Evolutionary conservation across 2,329 filamentous ascomycete genomes (phyloP).

Genomic region (Helminthosporium solani): DNA sequence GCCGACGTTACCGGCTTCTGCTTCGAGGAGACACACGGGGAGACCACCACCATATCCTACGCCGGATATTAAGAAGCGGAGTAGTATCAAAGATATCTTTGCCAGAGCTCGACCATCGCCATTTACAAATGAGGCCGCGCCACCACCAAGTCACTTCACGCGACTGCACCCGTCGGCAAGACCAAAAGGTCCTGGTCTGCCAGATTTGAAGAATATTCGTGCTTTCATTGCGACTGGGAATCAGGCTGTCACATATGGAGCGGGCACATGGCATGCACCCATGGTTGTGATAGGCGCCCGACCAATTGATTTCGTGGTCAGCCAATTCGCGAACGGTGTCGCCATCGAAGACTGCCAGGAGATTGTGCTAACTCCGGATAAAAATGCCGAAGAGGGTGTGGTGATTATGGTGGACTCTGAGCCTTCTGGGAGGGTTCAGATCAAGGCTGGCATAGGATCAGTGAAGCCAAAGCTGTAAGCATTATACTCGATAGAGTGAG

Average conservation of each 20-base stretch:
- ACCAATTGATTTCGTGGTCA: conserved; percentile 76
- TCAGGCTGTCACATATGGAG: conserved; percentile 88
- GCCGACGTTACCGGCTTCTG: conserved; percentile 63
- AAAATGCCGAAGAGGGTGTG: conserved; percentile 33
- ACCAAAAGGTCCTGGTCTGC: conserved; percentile 59
- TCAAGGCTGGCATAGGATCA: conserved; percentile 37
- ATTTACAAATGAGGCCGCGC: conserved; percentile 54
- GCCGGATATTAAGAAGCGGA: conserved; percentile 29
- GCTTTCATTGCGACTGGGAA: conserved; percentile 77
- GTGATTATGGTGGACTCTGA: conserved; percentile 38
- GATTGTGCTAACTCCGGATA: conserved; percentile 50
- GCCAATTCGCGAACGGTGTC: conserved; percentile 85
- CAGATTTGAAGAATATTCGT: conserved; percentile 67
- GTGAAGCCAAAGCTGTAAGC: conserved; percentile 32
- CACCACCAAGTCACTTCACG: conserved; percentile 31
- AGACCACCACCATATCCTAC: conserved; percentile 47
- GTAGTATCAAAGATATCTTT: conserved; percentile 43
- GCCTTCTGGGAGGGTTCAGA: conserved; percentile 32
- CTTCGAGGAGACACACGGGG: conserved; percentile 27
- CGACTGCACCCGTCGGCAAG: conserved; percentile 33
- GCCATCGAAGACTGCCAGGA: conserved; percentile 86
- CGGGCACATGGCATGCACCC: conserved; percentile 93
- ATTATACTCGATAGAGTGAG: no score
- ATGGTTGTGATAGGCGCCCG: conserved; percentile 80
- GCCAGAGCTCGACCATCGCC: conserved; percentile 44